A percentile compares a stretch with the other conserved stretches of the same genome.
Conservation (phyloP, 352 stramenopile species). For the Globisporangium nunn region DNA sequence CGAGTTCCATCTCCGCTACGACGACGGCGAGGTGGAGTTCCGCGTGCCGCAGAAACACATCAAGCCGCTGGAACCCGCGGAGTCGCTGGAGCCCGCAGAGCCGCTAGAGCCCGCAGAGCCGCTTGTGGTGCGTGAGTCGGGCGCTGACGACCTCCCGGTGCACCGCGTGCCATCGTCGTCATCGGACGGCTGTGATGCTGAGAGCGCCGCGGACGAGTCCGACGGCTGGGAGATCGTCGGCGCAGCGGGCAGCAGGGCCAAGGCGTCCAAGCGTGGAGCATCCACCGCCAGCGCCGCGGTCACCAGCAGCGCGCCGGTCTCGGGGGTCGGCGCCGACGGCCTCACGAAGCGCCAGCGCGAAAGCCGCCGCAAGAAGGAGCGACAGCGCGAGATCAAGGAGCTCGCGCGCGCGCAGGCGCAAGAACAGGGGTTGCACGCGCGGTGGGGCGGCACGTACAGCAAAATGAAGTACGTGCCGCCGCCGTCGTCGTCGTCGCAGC, state of each 20-base stretch:
- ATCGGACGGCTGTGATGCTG: slow-evolving; percentile 4
- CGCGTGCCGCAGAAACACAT: slow-evolving; percentile 57
- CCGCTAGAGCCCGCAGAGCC: not conserved
- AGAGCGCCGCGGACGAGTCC: slow-evolving; percentile 27
- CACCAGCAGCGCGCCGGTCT: slow-evolving; percentile 4
- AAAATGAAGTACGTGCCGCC: slow-evolving; percentile 67
- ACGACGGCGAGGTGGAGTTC: slow-evolving; percentile 70
- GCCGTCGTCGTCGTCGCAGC: slow-evolving; percentile 8
- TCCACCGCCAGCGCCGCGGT: not conserved
- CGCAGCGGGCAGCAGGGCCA: slow-evolving; percentile 8
- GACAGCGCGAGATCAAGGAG: slow-evolving; percentile 71
- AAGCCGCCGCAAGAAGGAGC: slow-evolving; percentile 71
- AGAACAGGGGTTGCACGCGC: slow-evolving; percentile 59
- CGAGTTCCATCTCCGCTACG: slow-evolving; percentile 70
- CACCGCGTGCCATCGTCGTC: not conserved
- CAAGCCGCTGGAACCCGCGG: slow-evolving; percentile 6
- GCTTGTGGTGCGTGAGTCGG: not conserved
- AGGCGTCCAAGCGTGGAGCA: not conserved
- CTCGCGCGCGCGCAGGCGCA: slow-evolving; percentile 59
- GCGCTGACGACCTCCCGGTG: not conserved
- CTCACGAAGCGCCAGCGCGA: slow-evolving; percentile 79
- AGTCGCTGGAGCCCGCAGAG: not conserved
- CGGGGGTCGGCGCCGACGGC: slow-evolving; percentile 24
- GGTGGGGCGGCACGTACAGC: slow-evolving; percentile 38
- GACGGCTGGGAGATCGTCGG: slow-evolving; percentile 73